Conservation (phyloP, 805 yeast species). For the Hanseniaspora lachancei region DNA sequence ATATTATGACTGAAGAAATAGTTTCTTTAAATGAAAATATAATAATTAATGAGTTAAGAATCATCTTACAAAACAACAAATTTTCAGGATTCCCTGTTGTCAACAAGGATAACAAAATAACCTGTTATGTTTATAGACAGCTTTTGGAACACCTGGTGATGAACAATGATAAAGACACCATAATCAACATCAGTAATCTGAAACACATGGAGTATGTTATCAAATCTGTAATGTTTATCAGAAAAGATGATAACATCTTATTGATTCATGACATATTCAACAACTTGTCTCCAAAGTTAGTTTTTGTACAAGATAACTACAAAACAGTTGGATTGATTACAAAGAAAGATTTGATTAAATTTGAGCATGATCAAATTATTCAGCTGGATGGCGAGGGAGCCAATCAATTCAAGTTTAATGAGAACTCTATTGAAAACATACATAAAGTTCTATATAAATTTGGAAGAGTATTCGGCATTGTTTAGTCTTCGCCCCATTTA, state of each 20-base stretch:
- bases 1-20: slow-evolving; percentile 20
- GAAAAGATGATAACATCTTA: slow-evolving; percentile 42
- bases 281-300: slow-evolving; percentile 65
- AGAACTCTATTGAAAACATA: neutral
- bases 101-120: slow-evolving; percentile 17
- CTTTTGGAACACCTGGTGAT: slow-evolving; percentile 12
- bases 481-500: slow-evolving; percentile 58
- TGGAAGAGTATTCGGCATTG: neutral
- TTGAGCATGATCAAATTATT: slow-evolving; percentile 31
- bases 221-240: slow-evolving; percentile 49
- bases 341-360: slow-evolving; percentile 67
- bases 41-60: slow-evolving; percentile 15
- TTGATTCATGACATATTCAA: slow-evolving; percentile 54
- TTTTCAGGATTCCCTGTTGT: slow-evolving; percentile 26
- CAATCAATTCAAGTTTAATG: slow-evolving; percentile 10
- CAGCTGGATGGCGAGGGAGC: slow-evolving; percentile 15
- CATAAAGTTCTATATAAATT: neutral
- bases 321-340: slow-evolving; percentile 62
- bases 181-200: slow-evolving; percentile 1
- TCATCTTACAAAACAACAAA: neutral
- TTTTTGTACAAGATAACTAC: slow-evolving; percentile 48
- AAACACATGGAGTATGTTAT: slow-evolving; percentile 27
- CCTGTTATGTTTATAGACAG: slow-evolving; percentile 13
- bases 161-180: neutral
- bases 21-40: slow-evolving; percentile 22